Percentiles rank a stretch among this genome's conserved stretches.
These are phyloP conservation scores for Fagus sylvatica DNA, from an alignment of 306 rosid species.

Conservation along the genomic window DNA sequence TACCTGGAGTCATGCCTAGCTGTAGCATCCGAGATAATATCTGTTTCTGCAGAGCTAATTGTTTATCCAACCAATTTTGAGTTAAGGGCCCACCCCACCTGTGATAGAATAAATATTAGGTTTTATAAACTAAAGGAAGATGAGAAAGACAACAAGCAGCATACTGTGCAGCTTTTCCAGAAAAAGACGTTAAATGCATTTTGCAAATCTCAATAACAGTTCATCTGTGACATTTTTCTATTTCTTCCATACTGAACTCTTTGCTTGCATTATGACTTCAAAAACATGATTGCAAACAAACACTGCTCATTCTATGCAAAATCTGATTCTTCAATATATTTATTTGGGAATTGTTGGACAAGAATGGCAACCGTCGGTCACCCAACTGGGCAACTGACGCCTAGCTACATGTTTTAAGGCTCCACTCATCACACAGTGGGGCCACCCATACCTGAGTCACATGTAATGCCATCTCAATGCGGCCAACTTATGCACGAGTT, in stretches of 20 bases:
- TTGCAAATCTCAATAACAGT: no score
- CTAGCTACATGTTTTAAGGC: no score
- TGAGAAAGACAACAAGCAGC: constrained; percentile 12
- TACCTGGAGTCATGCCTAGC: constrained; percentile 98
- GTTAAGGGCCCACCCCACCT: constrained; percentile 98
- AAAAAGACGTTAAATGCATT: neutral
- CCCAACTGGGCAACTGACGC: no score
- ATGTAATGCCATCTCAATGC: no score
- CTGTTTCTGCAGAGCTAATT: constrained; percentile 72
- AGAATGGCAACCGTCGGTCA: neutral
- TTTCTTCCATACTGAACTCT: neutral
- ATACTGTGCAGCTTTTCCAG: neutral
- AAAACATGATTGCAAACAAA: neutral
- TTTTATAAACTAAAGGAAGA: constrained; percentile 26
- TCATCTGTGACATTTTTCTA: neutral
- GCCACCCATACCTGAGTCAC: no score
- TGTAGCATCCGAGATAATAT: constrained; percentile 81
- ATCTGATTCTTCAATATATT: neutral
- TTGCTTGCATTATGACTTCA: neutral
- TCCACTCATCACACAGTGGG: no score
- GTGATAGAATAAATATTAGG: constrained; percentile 33
- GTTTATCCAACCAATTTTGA: constrained; percentile 88
- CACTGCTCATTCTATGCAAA: neutral
- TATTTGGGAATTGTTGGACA: neutral
- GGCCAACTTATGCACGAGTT: no score